These are phyloP conservation scores for Cyamopsis tetragonoloba DNA, from an alignment of 306 rosid genomes.

Conservation along the genomic window DNA sequence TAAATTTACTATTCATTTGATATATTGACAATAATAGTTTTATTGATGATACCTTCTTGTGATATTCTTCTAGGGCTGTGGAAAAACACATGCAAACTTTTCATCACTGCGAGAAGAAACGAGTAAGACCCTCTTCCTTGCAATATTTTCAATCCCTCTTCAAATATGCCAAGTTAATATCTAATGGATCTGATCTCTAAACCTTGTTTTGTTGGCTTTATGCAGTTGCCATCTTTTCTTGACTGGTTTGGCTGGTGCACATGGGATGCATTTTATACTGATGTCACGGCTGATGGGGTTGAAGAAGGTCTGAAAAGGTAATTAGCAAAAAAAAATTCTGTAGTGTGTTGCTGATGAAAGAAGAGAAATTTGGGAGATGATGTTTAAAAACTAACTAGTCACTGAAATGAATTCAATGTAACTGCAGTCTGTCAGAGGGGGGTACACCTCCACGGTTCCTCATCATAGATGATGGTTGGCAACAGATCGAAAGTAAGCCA, in stretches of 20 bases:
- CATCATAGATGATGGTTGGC: slow-evolving; percentile 99
- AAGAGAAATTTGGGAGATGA: background rate
- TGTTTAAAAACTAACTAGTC: slow-evolving; percentile 1
- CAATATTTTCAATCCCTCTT: background rate
- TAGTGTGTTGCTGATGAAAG: background rate
- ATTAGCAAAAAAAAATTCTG: background rate
- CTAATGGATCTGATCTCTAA: slow-evolving; percentile 19
- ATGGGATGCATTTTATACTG: slow-evolving; percentile 98
- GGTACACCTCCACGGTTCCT: slow-evolving; percentile 88
- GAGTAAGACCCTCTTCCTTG: slow-evolving; percentile 36
- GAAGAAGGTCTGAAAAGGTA: slow-evolving; percentile 86
- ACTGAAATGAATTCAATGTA: slow-evolving; percentile 25
- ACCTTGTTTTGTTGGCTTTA: slow-evolving; percentile 25
- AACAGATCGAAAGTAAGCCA: slow-evolving; percentile 74
- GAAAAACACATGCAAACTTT: slow-evolving; percentile 85
- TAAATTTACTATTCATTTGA: background rate
- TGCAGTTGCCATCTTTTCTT: slow-evolving; percentile 78
- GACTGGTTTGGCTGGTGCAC: slow-evolving; percentile 99
- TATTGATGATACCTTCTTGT: slow-evolving; percentile 25
- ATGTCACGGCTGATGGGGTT: slow-evolving; percentile 95
- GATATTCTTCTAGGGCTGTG: slow-evolving; percentile 47
- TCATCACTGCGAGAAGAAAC: slow-evolving; percentile 89
- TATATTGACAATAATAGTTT: background rate
- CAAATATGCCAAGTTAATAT: background rate
- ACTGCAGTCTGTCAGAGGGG: slow-evolving; percentile 72